phyloP scores from a whole-genome alignment of 805 yeast genomes.

The Saturnispora saitoi region DNA sequence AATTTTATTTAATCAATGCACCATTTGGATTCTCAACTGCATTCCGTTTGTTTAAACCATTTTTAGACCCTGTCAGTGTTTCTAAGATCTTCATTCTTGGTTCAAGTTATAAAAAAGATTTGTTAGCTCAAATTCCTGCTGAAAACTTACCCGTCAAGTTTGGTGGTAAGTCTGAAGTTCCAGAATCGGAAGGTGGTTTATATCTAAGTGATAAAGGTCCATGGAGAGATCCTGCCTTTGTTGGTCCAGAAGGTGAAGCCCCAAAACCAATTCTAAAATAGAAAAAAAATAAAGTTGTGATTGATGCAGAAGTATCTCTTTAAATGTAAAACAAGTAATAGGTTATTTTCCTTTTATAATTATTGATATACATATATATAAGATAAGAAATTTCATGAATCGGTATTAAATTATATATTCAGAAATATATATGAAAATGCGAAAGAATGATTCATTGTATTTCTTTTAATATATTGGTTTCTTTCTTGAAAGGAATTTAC shows the following conservation, averaged over 20 bases:
- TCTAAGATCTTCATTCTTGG: conserved; percentile 88
- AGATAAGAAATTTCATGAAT: background rate
- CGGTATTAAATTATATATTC: background rate
- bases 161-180: conserved; percentile 71
- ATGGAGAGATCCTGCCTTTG: conserved; percentile 84
- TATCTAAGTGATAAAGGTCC: conserved; percentile 91
- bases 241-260: conserved; percentile 95
- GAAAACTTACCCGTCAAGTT: conserved; percentile 87
- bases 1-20: conserved; percentile 89
- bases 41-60: conserved; percentile 83
- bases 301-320: no score
- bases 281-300: background rate
- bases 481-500: background rate
- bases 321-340: no score
- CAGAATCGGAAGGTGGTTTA: conserved; percentile 68
- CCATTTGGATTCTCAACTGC: conserved; percentile 97
- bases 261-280: conserved; percentile 40
- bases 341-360: background rate
- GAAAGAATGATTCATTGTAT: background rate
- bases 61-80: conserved; percentile 95
- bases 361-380: background rate
- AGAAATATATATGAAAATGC: background rate
- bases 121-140: conserved; percentile 85
- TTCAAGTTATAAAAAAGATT: conserved; percentile 65
- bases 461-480: background rate